Conservation (phyloP, 257 asterid genomes). For the Solanum tacnaense region DNA sequence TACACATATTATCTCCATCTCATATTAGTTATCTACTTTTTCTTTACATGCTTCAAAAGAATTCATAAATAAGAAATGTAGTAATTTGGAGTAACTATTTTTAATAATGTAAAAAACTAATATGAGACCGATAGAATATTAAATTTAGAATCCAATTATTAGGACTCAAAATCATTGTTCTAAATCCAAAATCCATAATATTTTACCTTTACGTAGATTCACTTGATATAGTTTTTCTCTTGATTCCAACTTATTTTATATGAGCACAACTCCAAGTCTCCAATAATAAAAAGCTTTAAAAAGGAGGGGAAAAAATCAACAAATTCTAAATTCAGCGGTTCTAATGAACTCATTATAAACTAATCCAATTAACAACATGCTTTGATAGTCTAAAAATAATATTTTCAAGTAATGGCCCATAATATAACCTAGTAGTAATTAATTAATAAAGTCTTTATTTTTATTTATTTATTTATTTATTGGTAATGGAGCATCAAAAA, state of each 20-base stretch:
- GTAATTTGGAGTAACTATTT: no score
- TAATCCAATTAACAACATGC: not conserved
- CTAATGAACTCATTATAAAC: not conserved
- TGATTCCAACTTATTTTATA: not conserved
- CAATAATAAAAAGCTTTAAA: not conserved
- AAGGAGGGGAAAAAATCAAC: not conserved
- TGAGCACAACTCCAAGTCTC: not conserved
- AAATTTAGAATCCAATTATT: not conserved
- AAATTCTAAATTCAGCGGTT: not conserved
- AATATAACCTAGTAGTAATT: not conserved
- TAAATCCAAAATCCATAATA: not conserved
- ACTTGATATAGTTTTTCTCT: not conserved
- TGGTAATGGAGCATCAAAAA: not conserved
- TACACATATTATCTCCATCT: no score
- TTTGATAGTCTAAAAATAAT: not conserved
- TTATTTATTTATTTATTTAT: not conserved
- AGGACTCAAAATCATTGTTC: not conserved
- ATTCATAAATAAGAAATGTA: no score
- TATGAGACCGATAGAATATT: not conserved
- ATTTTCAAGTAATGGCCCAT: not conserved
- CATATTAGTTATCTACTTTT: no score
- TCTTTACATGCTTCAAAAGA: no score
- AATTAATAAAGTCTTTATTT: not conserved
- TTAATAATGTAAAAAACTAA: no score
- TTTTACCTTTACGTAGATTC: not conserved